These are phyloP conservation scores for Omphalotus olearius DNA, from an alignment of 1,284 basidiomycete genomes.

Conservation along the genomic window DNA sequence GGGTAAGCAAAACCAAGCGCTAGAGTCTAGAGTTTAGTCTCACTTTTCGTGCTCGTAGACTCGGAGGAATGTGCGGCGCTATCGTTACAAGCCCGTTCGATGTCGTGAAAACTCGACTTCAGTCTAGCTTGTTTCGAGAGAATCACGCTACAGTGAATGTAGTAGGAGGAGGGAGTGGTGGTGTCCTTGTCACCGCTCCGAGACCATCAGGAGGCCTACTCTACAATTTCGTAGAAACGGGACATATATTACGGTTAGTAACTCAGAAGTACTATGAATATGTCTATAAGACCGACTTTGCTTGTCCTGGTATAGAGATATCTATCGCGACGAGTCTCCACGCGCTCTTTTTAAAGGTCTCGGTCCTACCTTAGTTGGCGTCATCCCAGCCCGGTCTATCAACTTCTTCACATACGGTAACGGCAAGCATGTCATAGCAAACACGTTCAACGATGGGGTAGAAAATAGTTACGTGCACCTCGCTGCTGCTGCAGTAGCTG, in stretches of 20 bases:
- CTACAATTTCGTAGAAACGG: conserved; percentile 95
- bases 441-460: conserved; percentile 75
- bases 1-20: conserved; percentile 52
- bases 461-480: conserved; percentile 90
- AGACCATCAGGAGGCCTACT: conserved; percentile 54
- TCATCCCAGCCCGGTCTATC: conserved; percentile 93
- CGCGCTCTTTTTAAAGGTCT: conserved; percentile 93
- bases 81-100: conserved; percentile 97
- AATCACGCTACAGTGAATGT: conserved; percentile 44
- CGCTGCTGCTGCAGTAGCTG: conserved; percentile 80
- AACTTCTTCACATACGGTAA: conserved; percentile 99
- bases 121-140: conserved; percentile 84
- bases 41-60: conserved; percentile 37
- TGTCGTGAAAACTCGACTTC: conserved; percentile 96
- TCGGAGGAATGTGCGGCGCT: conserved; percentile 97
- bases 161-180: conserved; percentile 38
- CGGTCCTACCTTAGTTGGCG: conserved; percentile 92
- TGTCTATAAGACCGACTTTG: background rate
- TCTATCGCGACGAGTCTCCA: conserved; percentile 87
- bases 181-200: conserved; percentile 37
- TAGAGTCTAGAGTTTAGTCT: background rate
- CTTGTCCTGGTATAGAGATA: conserved; percentile 53
- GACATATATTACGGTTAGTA: conserved; percentile 79
- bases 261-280: background rate
- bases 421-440: conserved; percentile 88